A percentile compares a stretch with the other conserved stretches of the same genome.
phyloP scores from a whole-genome alignment of 2,329 filamentous ascomycete species.

The Sordariomycetes sp. region DNA sequence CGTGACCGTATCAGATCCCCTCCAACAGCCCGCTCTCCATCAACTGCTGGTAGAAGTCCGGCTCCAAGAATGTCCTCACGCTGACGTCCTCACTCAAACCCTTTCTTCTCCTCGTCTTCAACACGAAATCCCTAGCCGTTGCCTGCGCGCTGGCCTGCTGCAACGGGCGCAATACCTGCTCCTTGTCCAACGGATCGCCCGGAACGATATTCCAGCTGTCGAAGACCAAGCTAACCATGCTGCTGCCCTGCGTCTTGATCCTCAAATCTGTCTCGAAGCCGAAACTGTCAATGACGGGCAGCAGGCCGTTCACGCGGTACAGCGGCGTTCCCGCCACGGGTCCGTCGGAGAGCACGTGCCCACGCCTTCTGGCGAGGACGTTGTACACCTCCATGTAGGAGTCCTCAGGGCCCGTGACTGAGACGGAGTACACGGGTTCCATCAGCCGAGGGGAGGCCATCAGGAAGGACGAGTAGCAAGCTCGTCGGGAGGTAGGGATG shows the following conservation, averaged over 20 bases:
- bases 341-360: conserved; percentile 89
- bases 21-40: conserved; percentile 85
- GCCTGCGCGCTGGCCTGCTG: conserved; percentile 84
- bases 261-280: conserved; percentile 96
- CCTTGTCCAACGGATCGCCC: conserved; percentile 86
- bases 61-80: conserved; percentile 92
- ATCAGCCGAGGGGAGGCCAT: conserved; percentile 95
- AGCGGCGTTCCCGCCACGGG: conserved; percentile 91
- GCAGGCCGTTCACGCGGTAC: conserved; percentile 81
- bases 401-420: conserved; percentile 86
- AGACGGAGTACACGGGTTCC: conserved; percentile 90
- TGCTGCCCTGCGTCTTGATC: conserved; percentile 91
- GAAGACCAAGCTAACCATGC: conserved; percentile 85
- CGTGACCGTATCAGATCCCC: no score
- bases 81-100: conserved; percentile 92
- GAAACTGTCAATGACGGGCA: conserved; percentile 95
- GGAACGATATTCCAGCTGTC: conserved; percentile 95
- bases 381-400: conserved; percentile 86
- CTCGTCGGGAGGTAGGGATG: conserved; percentile 86
- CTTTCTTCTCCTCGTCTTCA: conserved; percentile 91
- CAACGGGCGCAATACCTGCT: conserved; percentile 71
- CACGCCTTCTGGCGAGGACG: conserved; percentile 76
- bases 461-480: conserved; percentile 91
- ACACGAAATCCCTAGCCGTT: conserved; percentile 88
- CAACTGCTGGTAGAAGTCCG: conserved; percentile 80